Percentiles rank a stretch among this genome's conserved stretches.
Evolutionary conservation across 768 basidiomycete genomes (phyloP).

Genomic region (Amanita rubescens): DNA sequence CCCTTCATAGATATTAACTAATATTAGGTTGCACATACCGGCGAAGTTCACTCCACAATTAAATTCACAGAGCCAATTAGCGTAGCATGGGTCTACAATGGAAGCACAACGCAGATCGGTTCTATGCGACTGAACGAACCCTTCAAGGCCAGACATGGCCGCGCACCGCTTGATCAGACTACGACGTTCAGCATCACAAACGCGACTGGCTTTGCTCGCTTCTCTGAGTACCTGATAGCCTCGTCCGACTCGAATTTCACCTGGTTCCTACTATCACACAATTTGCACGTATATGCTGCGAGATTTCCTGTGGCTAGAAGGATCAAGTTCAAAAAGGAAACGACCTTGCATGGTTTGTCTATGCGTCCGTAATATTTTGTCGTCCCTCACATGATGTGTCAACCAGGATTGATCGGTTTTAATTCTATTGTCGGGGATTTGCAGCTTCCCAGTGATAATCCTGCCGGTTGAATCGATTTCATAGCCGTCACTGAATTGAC

Average conservation of each 20-base stretch:
- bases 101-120: constrained; percentile 43
- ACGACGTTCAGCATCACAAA: constrained; percentile 51
- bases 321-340: constrained; percentile 53
- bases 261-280: constrained; percentile 51
- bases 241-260: constrained; percentile 58
- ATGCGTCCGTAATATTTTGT: background rate
- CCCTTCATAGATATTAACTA: background rate
- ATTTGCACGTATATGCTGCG: constrained; percentile 53
- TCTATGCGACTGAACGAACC: constrained; percentile 37
- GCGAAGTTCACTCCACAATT: constrained; percentile 57
- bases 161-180: constrained; percentile 55
- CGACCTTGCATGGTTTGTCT: constrained; percentile 45
- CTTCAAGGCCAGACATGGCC: constrained; percentile 44
- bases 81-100: constrained; percentile 50
- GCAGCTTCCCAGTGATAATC: constrained; percentile 59
- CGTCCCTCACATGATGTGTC: constrained; percentile 1
- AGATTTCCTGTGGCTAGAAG: constrained; percentile 63
- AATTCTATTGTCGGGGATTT: constrained; percentile 51
- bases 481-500: constrained; percentile 44
- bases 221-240: constrained; percentile 59
- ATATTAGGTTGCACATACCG: constrained; percentile 54
- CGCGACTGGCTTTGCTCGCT: constrained; percentile 50
- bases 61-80: constrained; percentile 48
- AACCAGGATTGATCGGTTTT: constrained; percentile 54
- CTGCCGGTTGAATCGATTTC: constrained; percentile 62